These are phyloP conservation scores for Dryas integrifolia DNA, from an alignment of 331 rosid genomes.

Conservation along the genomic window DNA sequence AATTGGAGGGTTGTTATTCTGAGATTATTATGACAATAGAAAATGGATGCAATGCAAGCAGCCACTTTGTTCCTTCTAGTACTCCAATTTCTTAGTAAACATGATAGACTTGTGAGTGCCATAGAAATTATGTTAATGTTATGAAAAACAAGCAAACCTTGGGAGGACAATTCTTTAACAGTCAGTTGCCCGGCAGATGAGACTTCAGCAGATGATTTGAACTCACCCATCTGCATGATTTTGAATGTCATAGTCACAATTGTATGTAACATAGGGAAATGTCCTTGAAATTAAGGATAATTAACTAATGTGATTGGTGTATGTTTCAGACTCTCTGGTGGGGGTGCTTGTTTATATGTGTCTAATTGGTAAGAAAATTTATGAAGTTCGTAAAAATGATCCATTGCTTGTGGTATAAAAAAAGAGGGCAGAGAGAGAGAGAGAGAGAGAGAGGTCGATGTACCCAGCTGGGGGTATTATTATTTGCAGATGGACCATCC, in stretches of 20 bases:
- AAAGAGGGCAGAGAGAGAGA: not conserved
- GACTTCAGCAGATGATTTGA: constrained; percentile 36
- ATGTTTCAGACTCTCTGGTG: no score
- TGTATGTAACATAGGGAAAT: not conserved
- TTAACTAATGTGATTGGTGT: no score
- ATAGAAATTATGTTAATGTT: no score
- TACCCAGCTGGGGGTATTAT: constrained; percentile 74
- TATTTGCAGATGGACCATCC: constrained; percentile 58
- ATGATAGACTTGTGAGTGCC: no score
- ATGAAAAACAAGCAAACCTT: constrained; percentile 39
- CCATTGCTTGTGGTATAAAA: no score
- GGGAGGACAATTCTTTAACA: constrained; percentile 27
- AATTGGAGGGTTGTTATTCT: no score
- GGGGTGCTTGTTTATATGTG: no score
- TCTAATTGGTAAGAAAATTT: not conserved
- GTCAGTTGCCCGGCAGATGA: constrained; percentile 29
- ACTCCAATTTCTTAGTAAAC: no score
- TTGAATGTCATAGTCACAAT: constrained; percentile 8
- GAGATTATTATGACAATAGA: no score
- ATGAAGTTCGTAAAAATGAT: not conserved
- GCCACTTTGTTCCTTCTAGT: no score
- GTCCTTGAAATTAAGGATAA: not conserved
- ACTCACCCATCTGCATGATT: constrained; percentile 63
- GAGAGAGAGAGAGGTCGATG: not conserved
- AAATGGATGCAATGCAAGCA: no score